Conservation (phyloP, 768 basidiomycete genomes). For the Hygrophoropsis aurantiaca region DNA sequence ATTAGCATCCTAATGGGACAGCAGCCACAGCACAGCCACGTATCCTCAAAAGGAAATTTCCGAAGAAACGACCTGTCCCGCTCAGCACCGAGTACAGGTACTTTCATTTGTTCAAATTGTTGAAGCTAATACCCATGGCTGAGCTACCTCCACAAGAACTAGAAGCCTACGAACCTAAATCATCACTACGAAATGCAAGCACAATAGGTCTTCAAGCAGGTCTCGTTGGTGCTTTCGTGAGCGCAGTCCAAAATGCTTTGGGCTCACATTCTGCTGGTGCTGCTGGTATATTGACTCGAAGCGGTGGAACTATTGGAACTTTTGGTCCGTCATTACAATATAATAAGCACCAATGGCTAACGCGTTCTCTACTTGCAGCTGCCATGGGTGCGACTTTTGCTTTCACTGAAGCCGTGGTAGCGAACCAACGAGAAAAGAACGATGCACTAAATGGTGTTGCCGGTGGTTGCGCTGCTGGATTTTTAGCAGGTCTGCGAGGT, state of each 20-base stretch:
- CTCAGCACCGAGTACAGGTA: not conserved
- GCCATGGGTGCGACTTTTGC: constrained; percentile 89
- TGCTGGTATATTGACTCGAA: constrained; percentile 82
- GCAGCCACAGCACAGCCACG: constrained; percentile 6
- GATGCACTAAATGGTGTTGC: constrained; percentile 82
- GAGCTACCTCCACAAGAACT: constrained; percentile 9
- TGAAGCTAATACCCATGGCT: too few species aligned
- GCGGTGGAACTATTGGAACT: constrained; percentile 86
- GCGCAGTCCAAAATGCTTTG: constrained; percentile 77
- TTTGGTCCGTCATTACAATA: constrained; percentile 62
- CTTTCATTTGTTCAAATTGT: not conserved
- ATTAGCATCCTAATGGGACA: too few species aligned
- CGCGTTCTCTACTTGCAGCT: constrained; percentile 45
- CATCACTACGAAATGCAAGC: constrained; percentile 55
- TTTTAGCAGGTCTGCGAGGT: constrained; percentile 87
- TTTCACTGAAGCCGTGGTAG: constrained; percentile 75
- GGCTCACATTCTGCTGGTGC: constrained; percentile 76
- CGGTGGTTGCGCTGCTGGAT: constrained; percentile 92
- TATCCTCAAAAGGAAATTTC: constrained; percentile 1
- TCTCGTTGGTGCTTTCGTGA: constrained; percentile 66
- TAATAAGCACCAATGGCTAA: not conserved
- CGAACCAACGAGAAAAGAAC: constrained; percentile 76
- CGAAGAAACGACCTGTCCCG: constrained; percentile 17
- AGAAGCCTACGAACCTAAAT: constrained; percentile 47
- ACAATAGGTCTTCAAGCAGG: constrained; percentile 63